Evolutionary conservation across 306 rosid species (phyloP), one percentile per base, ranked within the genome.

Genomic region (Nissolia schottii): DNA sequence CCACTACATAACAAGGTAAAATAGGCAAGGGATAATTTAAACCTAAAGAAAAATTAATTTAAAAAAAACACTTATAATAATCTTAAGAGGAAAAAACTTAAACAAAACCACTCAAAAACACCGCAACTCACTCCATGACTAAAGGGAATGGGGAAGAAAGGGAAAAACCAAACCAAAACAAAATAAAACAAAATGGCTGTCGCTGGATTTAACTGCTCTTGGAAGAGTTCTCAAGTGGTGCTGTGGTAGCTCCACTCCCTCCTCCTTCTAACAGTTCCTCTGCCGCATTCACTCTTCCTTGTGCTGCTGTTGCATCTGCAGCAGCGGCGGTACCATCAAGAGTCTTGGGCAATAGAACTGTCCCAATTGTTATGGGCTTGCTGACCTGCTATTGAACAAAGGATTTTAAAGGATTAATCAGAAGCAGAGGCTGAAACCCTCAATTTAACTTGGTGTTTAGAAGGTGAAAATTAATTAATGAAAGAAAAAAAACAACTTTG

Each of bases 151-250:
- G 25, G 19, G 5, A n/a, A 14, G 34, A 55, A 67, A 35, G 5
- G n/a, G 7, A 14, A 7, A 31, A 67, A 15, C 9, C 43, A 46
- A 37, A 35, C n/a, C n/a, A 27, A 34, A 23, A 40, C 3, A 40
- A 63, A 9, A 15, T 41, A 16, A 27, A 71, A 75, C 59, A 34
- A 41, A 69, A 58, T 11, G 0, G 37, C 48, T 46, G n/a, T 20
- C 19, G 67, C 43, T 43, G 55, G 48, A n/a, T 77, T 64, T 51
- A 71, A 73, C 73, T 49, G 58, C 61, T 77, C 60, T 67, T 59
- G 0, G 83, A 53, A 60, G 84, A 76, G 71, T 71, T 67, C 71
- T 75, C 87, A 65, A 34, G 74, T n/a, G n/a, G n/a, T 65, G 69
- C 48, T 65, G 69, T 5, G 18, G 54, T 66, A 24, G 64, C 64